Evolutionary conservation across 2,329 filamentous ascomycete genomes (phyloP), one percentile per base, ranked within the genome.

Genomic region (Hysterium pulicare): DNA sequence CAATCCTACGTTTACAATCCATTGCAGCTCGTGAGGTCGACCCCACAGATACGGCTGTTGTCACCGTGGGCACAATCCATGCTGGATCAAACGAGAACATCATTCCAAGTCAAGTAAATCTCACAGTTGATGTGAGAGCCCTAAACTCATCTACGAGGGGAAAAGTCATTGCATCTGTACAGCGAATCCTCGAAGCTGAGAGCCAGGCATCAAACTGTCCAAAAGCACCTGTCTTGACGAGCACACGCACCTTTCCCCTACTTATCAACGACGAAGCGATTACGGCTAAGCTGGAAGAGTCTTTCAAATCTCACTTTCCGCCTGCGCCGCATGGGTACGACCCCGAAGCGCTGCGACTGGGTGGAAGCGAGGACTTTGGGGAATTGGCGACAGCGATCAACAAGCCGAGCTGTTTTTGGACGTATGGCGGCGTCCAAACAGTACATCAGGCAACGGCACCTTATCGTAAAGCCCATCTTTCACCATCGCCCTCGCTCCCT

Each of bases 401-500:
- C 5, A 50, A 59, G 42, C 77, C 76, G 2, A 69, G 66, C 47
- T 68, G 59, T n/a, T 79, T 78, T 50, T 80, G 74, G 67, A 66
- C 72, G 47, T 67, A 75, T 47, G 78, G 78, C 0, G 74, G 75
- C 0, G 70, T 70, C 74, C 77, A 3, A 81, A 62, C n/a, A 73
- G 67, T 20, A 77, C 62, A 51, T 80, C 73, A 3, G 76, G 76
- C n/a, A n/a, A n/a, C n/a, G n/a, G n/a, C 3, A 77, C 62, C 32
- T 62, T 67, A 9, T 28, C 62, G 47, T 78, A 79, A 13, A 79
- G 51, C 0, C 77, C 75, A 51, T 78, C 76, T 32, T 75, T 71
- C 8, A 82, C 66, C 78, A 81, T 82, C 22, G 79, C 62, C 58
- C 73, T 72, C 0, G 82, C 82, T 0, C 82, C 82, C 0, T 67